Evolutionary conservation across 108 stramenopile genomes (phyloP), one percentile per base, ranked within the genome.

Genomic region (Cyclotella kingstonii): DNA sequence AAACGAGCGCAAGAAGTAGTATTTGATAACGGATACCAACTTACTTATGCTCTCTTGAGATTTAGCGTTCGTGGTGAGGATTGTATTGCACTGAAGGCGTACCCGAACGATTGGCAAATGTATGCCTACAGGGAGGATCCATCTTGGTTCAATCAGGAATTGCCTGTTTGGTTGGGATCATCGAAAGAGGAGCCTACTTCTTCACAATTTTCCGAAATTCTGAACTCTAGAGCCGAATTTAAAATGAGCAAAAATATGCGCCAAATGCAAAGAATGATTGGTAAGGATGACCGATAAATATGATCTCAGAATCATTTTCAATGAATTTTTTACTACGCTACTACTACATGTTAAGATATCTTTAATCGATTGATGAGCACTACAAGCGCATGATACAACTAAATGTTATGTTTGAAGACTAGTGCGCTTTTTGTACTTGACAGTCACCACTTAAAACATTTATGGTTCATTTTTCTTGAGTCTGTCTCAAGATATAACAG

Each of bases 81-180:
- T 49, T 89, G 87, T 54, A 57, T 85, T 53, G 90, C 90, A 19
- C 9, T 92, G 28, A 92, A 92, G 39, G 79, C 79, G 9, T 92
- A 89, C 77, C 90, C 90, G 0, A 82, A 89, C 66, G 90, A 92
- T 74, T 92, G 90, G 90, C 87, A 92, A 68, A 55, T 92, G 31
- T 92, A 84, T 77, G 90, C 90, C 0, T 89, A 80, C 55, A 49
- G 66, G 19, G 90, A 92, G 61, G 82, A 83, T 49, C 81, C 77
- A 6, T 72, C 80, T 39, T 84, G 77, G 71, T 76, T 62, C 34
- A 60, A 73, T 14, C 44, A 33, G 18, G 73, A 83, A 56, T 53
- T 58, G 17, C 60, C 70, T n/a, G 63, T 87, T 15, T 84, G 80
- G 59, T 68, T 91, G 29, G 89, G 89, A 35, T 84, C 84, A 1